phyloP scores from a whole-genome alignment of 805 yeast genomes.

The Candida qinlingensis region DNA sequence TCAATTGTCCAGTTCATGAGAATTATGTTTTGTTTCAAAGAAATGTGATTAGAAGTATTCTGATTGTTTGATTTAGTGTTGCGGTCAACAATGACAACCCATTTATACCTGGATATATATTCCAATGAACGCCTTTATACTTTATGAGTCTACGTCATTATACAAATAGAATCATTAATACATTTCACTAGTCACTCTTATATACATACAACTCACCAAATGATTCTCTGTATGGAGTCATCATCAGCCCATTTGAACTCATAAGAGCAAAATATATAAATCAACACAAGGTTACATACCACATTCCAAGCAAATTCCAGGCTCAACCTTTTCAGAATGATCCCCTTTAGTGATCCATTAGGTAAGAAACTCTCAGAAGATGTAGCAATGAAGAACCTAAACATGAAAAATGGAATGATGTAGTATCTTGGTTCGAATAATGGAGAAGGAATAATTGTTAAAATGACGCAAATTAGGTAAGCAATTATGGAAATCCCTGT shows the following conservation, averaged over 20 bases:
- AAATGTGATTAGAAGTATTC: too few relatives aligned
- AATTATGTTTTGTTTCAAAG: too few relatives aligned
- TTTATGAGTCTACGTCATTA: background rate
- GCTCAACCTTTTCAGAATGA: slow-evolving; percentile 31
- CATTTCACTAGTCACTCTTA: background rate
- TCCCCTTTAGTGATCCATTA: slow-evolving; percentile 15
- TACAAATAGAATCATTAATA: background rate
- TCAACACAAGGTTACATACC: slow-evolving; percentile 47
- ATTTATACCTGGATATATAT: too few relatives aligned
- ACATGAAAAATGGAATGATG: slow-evolving; percentile 71
- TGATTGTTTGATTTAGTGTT: background rate
- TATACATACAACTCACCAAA: slow-evolving; percentile 58
- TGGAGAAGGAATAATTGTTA: slow-evolving; percentile 83
- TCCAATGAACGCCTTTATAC: too few relatives aligned
- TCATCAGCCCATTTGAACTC: slow-evolving; percentile 69
- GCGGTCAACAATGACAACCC: background rate
- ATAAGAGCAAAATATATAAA: slow-evolving; percentile 50
- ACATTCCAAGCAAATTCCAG: slow-evolving; percentile 62
- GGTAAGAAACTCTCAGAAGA: slow-evolving; percentile 26
- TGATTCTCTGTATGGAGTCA: slow-evolving; percentile 64
- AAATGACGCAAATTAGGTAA: slow-evolving; percentile 43
- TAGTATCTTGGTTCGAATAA: slow-evolving; percentile 92
- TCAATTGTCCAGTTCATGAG: too few relatives aligned
- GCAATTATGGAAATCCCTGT: slow-evolving; percentile 45
- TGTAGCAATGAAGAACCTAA: slow-evolving; percentile 56